These are phyloP conservation scores for Alectoria sarmentosa DNA, from an alignment of 495 filamentous ascomycete genomes.

Conservation along the genomic window DNA sequence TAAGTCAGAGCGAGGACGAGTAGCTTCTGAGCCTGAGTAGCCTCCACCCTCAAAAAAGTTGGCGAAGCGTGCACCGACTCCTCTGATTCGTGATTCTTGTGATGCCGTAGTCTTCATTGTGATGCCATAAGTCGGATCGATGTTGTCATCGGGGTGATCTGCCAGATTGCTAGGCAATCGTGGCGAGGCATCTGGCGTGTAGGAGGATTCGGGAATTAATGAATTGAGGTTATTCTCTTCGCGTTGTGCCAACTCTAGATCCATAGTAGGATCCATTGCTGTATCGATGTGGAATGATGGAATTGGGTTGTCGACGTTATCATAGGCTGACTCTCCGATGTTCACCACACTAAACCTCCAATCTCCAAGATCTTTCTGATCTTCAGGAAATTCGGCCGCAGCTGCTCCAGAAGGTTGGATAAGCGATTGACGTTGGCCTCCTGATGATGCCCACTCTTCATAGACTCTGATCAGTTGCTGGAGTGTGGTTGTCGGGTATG, in stretches of 20 bases:
- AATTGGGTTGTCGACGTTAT: slow-evolving; percentile 27
- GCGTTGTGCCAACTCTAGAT: slow-evolving; percentile 12
- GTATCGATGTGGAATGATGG: slow-evolving; percentile 24
- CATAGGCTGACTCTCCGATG: slow-evolving; percentile 15
- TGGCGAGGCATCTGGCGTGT: slow-evolving; percentile 8
- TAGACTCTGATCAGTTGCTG: slow-evolving; percentile 73
- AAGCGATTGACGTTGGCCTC: slow-evolving; percentile 76
- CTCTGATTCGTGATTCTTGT: slow-evolving; percentile 43
- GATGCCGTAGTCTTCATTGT: slow-evolving; percentile 18
- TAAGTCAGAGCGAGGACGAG: slow-evolving; percentile 36
- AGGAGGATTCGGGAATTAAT: slow-evolving; percentile 15
- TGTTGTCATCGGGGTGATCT: slow-evolving; percentile 1
- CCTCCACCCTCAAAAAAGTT: slow-evolving; percentile 34
- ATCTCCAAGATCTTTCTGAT: slow-evolving; percentile 44
- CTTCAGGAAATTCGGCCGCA: slow-evolving; percentile 44
- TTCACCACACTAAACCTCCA: slow-evolving; percentile 77
- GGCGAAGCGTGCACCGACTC: slow-evolving; percentile 43
- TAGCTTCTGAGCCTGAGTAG: slow-evolving; percentile 28
- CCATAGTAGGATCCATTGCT: slow-evolving; percentile 7
- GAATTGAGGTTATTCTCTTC: slow-evolving; percentile 18
- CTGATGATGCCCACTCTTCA: slow-evolving; percentile 76
- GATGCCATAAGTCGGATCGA: neutral
- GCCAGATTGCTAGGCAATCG: slow-evolving; percentile 1
- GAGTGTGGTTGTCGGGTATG: slow-evolving; percentile 61
- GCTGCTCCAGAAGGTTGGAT: slow-evolving; percentile 71